Base-by-base conservation (phyloP, 805 yeast species). In the Yamadazyma ubonensis region DNA sequence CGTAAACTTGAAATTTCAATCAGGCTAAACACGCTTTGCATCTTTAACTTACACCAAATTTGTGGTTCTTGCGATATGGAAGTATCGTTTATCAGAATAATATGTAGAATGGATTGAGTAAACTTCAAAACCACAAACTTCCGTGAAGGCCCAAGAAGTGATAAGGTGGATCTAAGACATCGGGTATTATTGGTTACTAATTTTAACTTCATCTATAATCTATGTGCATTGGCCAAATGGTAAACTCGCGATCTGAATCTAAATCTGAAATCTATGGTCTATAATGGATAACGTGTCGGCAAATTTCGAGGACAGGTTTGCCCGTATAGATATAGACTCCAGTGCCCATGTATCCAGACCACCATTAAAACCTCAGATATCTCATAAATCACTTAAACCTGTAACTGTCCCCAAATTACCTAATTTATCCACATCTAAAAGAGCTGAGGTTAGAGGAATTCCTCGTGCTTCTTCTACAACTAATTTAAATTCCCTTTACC, bases 21-120 rank as follows among this genome's bases (percentile, higher is more conserved):
- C 29, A 67, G 59, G 47, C 67, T 67, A 64, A 81, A 75, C 27
- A 79, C 54, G 10, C 67, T 59, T 2, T 52, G 38, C 55, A 63
- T 67, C 12, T 71, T 64, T 10, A 83, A 52, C 43, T 75, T 76
- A 48, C 83, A 73, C 87, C 88, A 83, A 2, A 79, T 76, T 45
- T 81, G 86, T 2, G 88, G 86, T 42, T 80, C 83, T 27, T 54
- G 63, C 31, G 38, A 15, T 19, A 70, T 48, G 6, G 75, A 67
- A 1, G 74, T 53, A 18, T 50, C 57, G 41, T 61, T 54, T 12
- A 59, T 68, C 48, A 81, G 77, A 4, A 81, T 73, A 10, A 81
- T 68, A 27, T 66, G 55, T 29, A 83, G 58, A 41, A 67, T 67
- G 1, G 63, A 55, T 3, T 72, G 76, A 1, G 79, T 71, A 59